Conservation (phyloP, 139 green algal species). For the Trebouxia sp. region DNA sequence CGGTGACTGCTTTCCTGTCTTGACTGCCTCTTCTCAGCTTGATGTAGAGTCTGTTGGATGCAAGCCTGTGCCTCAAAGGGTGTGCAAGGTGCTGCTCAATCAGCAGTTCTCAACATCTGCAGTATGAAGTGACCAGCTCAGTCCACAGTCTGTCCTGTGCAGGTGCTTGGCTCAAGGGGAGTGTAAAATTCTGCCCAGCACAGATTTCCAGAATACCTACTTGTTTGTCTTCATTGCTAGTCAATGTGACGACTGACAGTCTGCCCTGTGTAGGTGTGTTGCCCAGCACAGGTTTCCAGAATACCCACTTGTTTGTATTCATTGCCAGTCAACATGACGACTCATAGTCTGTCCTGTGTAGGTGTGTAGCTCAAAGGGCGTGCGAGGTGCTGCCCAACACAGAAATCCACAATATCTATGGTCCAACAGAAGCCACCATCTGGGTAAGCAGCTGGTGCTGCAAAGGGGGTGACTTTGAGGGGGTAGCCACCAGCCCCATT, state of each 20-base stretch:
- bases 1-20: background rate
- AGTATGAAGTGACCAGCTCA: no score
- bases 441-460: slow-evolving; percentile 29
- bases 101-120: no score
- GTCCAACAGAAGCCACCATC: slow-evolving; percentile 49
- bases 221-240: no score
- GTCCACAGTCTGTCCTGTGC: background rate
- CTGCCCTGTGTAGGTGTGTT: slow-evolving; percentile 3
- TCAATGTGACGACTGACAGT: background rate
- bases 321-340: background rate
- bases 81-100: no score
- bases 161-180: background rate
- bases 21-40: no score
- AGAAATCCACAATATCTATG: slow-evolving; percentile 45
- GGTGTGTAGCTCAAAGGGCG: slow-evolving; percentile 1
- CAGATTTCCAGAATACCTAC: no score
- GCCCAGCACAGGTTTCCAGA: slow-evolving; percentile 35
- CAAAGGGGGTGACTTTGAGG: slow-evolving; percentile 17
- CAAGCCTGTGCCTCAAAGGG: no score
- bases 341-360: background rate
- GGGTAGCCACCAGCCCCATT: slow-evolving; percentile 32
- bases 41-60: no score
- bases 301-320: no score
- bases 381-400: slow-evolving; percentile 27
- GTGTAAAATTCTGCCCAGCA: no score